These are phyloP conservation scores for Plasmodium sp. DNA, from an alignment of 169 alveolate genomes.

Conservation along the genomic window DNA sequence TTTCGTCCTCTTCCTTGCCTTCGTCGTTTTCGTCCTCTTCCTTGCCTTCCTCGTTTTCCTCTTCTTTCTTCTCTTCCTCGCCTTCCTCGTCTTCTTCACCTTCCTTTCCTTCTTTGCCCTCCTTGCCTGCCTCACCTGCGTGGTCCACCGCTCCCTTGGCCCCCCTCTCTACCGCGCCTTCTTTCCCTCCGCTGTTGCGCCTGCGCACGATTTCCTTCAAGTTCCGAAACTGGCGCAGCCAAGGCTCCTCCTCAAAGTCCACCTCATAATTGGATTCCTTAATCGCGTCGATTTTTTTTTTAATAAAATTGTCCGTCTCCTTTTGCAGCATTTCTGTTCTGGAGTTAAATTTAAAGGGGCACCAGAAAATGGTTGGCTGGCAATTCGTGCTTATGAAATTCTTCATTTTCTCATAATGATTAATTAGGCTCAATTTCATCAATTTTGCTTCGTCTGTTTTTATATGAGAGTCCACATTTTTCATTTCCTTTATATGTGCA, in stretches of 20 bases:
- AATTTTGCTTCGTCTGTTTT: conserved; percentile 54
- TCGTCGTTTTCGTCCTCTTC: neutral
- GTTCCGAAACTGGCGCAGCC: conserved; percentile 31
- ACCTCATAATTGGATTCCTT: conserved; percentile 74
- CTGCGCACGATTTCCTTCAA: conserved; percentile 12
- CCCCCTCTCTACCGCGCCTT: neutral
- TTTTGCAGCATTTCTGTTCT: conserved; percentile 76
- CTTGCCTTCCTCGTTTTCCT: neutral
- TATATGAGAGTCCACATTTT: conserved; percentile 32
- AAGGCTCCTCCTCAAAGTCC: conserved; percentile 33
- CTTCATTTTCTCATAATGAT: conserved; percentile 81
- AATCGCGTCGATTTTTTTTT: conserved; percentile 78
- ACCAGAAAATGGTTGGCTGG: conserved; percentile 84
- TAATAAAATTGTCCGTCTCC: conserved; percentile 76
- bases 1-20: neutral
- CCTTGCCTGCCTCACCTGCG: neutral
- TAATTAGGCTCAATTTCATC: conserved; percentile 73
- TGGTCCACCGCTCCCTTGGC: neutral
- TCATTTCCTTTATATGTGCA: conserved; percentile 50
- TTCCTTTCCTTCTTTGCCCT: neutral
- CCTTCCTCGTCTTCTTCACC: neutral
- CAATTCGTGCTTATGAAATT: conserved; percentile 83
- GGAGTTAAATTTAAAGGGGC: conserved; percentile 78
- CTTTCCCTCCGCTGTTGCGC: neutral
- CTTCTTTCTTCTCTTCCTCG: neutral